Base-by-base conservation (phyloP, 1,284 basidiomycete species). In the Microbotryum saponariae region DNA sequence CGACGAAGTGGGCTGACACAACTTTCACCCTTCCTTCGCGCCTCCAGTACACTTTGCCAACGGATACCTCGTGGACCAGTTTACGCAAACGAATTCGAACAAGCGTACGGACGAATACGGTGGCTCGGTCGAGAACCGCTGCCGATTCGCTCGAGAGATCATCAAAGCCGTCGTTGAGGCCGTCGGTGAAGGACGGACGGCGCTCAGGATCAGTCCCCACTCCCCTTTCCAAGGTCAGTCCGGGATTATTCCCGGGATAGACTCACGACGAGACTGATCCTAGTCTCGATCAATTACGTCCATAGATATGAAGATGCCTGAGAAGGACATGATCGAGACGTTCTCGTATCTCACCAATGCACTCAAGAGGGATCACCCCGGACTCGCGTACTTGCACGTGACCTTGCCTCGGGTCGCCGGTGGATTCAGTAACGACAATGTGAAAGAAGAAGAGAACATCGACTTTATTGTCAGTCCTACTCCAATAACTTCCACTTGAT, bases 61-160 rank as follows among this genome's bases (percentile, higher is more conserved):
- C 60, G 81, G 82, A 47, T 83, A 82, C 70, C 75, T 84, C 14
- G 61, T 83, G 58, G 75, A 81, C 66, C 83, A 86, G 70, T 85
- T 84, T 76, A 73, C 82, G 14, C 74, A 71, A 59, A 76, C 54
- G 16, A 60, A 63, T n/a, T 74, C 77, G 52, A 85, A 85, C 76
- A 76, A 78, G 42, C 79, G 83, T 31, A 81, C 79, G 16, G 84
- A 86, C 73, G 74, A 78, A 53, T 86, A 83, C 70, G 83, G 83
- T 7, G 83, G 83, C 7, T 77, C 77, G 2, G 62, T 82, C 25
- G 81, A 82, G 73, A 83, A 83, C 69, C 76, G 83, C 20, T 68
- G 75, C 2, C 74, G 79, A 14, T 84, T 85, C 72, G 69, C 77
- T 1, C 73, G 83, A 4, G 80, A 82, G 67, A 76, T 83, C 18